phyloP scores from a whole-genome alignment of 192 early-diverging fungal species.

The Coemansia sp. region DNA sequence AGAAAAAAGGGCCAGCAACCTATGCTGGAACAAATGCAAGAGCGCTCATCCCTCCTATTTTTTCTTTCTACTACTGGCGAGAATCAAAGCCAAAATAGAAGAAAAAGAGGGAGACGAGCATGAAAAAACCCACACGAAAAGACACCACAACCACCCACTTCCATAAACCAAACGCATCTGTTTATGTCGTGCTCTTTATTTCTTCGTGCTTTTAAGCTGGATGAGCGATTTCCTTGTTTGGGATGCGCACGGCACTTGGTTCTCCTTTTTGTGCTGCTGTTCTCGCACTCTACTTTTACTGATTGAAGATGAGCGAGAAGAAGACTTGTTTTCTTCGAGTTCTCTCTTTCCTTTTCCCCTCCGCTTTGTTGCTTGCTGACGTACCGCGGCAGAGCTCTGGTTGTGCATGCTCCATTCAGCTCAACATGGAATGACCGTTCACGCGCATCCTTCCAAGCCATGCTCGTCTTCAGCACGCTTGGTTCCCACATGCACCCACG shows the following conservation, averaged over 20 bases:
- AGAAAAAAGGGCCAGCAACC: neutral
- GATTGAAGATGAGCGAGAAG: neutral
- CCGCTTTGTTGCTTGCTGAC: neutral
- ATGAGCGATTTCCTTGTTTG: slow-evolving; percentile 8
- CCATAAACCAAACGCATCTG: neutral
- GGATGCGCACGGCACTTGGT: neutral
- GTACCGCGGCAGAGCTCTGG: neutral
- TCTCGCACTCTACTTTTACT: neutral
- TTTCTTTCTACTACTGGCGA: neutral
- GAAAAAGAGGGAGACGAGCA: too few relatives aligned
- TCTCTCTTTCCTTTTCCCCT: neutral
- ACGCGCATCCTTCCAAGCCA: neutral
- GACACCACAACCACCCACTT: neutral
- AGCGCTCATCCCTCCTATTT: neutral
- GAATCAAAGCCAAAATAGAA: slow-evolving; percentile 5
- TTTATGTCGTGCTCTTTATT: too few relatives aligned
- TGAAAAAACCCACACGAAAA: neutral
- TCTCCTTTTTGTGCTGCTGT: slow-evolving; percentile 5
- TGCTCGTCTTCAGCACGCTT: neutral
- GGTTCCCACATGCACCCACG: neutral
- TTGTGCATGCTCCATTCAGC: neutral
- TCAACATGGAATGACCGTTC: neutral
- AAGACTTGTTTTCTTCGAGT: neutral
- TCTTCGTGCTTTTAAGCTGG: neutral
- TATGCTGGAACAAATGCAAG: neutral